A percentile compares a stretch with the other conserved stretches of the same genome.
Conservation (phyloP, 2,329 filamentous ascomycete genomes). For the Epicoccum nigrum region DNA sequence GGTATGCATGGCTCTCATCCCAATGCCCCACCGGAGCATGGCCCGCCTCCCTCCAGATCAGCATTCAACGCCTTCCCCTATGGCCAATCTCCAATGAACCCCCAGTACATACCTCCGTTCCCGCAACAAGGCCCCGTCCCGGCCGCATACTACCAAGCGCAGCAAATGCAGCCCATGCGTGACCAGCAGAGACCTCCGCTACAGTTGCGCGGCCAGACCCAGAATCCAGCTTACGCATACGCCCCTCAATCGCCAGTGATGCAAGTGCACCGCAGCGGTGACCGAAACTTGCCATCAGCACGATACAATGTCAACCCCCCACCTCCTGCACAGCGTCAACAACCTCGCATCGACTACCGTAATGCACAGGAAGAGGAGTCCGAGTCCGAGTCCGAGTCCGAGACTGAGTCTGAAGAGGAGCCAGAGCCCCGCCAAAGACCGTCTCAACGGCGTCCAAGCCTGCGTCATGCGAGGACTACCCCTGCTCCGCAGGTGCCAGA, state of each 20-base stretch:
- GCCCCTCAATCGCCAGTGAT: slow-evolving; percentile 19
- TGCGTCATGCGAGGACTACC: slow-evolving; percentile 36
- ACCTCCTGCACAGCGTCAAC: slow-evolving; percentile 1
- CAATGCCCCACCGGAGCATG: slow-evolving; percentile 33
- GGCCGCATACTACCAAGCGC: slow-evolving; percentile 9
- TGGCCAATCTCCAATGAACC: slow-evolving; percentile 1
- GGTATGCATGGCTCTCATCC: slow-evolving; percentile 33
- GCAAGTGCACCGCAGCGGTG: slow-evolving; percentile 26
- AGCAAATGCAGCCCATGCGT: slow-evolving; percentile 17
- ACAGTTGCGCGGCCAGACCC: neutral
- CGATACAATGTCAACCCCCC: slow-evolving; percentile 29
- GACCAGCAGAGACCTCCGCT: slow-evolving; percentile 27
- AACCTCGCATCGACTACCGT: neutral
- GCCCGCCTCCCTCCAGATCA: slow-evolving; percentile 42
- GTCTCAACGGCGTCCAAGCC: slow-evolving; percentile 27
- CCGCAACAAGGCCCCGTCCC: slow-evolving; percentile 3
- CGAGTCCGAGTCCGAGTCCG: slow-evolving; percentile 18
- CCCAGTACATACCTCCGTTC: slow-evolving; percentile 18
- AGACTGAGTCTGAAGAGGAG: slow-evolving; percentile 14
- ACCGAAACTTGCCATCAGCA: slow-evolving; percentile 35
- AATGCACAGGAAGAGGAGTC: slow-evolving; percentile 5
- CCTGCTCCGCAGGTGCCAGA: slow-evolving; percentile 3
- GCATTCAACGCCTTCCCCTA: slow-evolving; percentile 27
- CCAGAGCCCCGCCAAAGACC: slow-evolving; percentile 6
- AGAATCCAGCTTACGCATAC: neutral